Conservation (phyloP, 208 protist species). For the Trypanosomatidae sp. region DNA sequence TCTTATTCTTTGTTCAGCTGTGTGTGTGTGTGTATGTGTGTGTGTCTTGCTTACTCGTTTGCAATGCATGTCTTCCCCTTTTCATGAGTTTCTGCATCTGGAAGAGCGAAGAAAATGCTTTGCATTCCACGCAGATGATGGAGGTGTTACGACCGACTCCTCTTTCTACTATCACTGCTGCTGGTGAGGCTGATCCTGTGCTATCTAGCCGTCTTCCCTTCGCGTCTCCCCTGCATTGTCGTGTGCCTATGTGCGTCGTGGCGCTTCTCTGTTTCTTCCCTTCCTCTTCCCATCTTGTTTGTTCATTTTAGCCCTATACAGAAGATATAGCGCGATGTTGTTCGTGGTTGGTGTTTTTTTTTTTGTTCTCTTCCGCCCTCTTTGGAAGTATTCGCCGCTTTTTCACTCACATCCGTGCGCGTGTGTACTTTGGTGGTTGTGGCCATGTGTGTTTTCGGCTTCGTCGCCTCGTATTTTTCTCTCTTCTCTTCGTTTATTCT, state of each 20-base stretch:
- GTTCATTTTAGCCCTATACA: background rate
- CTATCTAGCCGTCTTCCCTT: background rate
- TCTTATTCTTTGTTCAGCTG: constrained; percentile 6
- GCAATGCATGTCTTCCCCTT: background rate
- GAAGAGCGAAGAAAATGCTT: background rate
- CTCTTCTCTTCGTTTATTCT: no score
- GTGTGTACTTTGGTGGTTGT: background rate
- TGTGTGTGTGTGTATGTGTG: background rate
- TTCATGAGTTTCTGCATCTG: background rate
- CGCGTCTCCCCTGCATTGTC: background rate
- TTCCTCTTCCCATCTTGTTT: background rate
- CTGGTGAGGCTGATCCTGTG: background rate
- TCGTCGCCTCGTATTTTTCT: background rate
- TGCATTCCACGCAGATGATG: background rate
- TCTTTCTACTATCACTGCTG: no score
- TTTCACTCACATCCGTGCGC: background rate
- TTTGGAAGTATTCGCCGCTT: background rate
- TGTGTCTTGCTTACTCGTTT: background rate
- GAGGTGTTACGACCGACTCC: background rate
- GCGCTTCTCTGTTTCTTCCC: background rate
- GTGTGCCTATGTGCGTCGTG: background rate
- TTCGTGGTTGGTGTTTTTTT: background rate
- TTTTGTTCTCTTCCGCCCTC: background rate
- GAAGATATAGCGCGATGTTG: background rate
- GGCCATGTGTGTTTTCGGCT: background rate